Base-by-base conservation (phyloP, 345 rosid species). In the Conringia planisiliqua region DNA sequence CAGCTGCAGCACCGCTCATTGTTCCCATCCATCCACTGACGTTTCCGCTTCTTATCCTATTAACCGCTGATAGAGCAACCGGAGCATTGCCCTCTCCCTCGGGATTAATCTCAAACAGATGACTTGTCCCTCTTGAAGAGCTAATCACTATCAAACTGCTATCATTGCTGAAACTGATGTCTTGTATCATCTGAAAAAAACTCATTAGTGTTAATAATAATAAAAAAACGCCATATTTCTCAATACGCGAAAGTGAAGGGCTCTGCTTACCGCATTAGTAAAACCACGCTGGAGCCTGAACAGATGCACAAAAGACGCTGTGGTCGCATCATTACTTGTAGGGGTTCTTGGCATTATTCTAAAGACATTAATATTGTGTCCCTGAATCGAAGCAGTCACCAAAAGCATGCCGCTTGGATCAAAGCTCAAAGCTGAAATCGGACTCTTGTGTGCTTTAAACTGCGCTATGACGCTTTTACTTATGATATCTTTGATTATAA, bases 91-190 rank as follows among this genome's bases (percentile, higher is more conserved):
- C 50, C 10, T 89, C 96, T 70, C 85, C 89, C 18, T 16, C 72
- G 22, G 91, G 89, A 78, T 86, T 80, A 42, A 95, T 85, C 48
- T 91, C 92, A 88, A 95, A 95, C 35, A 95, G 75, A 81, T 95
- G 99, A 82, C 96, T 87, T 32, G 99, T 95, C 57, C 97, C 99
- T 81, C 96, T 87, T 5, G 92, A 87, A 50, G 99, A 95, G 79
- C 97, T 89, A 63, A 95, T 85, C 97, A 87, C 84, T 70, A 95
- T 86, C 97, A 92, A 86, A 71, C 77, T 81, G 86, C 97, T 88
- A 73, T 94, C 95, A 75, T 83, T 80, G 71, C 93, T 90, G 82
- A 91, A 88, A 84, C 99, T 80, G 71, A 94, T 89, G 76, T 95
- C 99, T 73, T 89, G 97, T 70, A 95, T 95, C 33, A 95, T 94